Evolutionary conservation across 495 filamentous ascomycete species (phyloP), one percentile per base, ranked within the genome.

Genomic region (Cercophora samala): DNA sequence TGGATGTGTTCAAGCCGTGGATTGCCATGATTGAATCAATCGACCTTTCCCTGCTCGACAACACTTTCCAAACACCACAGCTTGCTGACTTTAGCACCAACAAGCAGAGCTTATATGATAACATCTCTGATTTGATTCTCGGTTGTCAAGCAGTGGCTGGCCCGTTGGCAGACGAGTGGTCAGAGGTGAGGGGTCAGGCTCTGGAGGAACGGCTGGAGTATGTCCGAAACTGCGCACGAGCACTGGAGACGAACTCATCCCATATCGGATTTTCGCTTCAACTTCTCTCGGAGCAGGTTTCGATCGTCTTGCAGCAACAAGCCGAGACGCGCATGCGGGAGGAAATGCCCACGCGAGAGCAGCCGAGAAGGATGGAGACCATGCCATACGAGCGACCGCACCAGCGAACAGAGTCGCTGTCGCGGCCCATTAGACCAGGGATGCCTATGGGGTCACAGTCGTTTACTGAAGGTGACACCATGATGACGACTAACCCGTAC

Each of bases 101-200:
- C 70, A 98, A 97, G 79, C 95, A 99, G 74, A 87, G 88, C 66
- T 79, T 96, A 37, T 97, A 97, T 75, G 95, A 98, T 78, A 89
- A 91, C 22, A 90, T 96, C 66, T 92, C 92, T 55, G 95, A 99
- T 73, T 85, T 99, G 56, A 78, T 97, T 15, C 74, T 97, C 21
- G 87, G 89, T 64, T 96, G 93, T 74, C 94, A 98, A 76, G 87
- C 88, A 8, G 88, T 97, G 13, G 90, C 93, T 13, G 91, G 92
- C 17, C 94, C 96, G 42, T 80, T 99, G 29, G 91, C 89, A 13
- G 95, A 99, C 74, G 95, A 99, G 77, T 99, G 95, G 95, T 87
- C 93, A 22, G 93, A 96, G 70, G 80, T 91, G 15, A 87, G 93
- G n/a, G 92, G 93, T 3, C 91, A 94, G 72, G 91, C 93, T 18